Percentiles rank a stretch among this genome's conserved stretches.
Conservation (phyloP, 78 protist genomes). For the Dictyostelium discoideum region dicty_2.7 NC_007089.4:5149501-5150000, state of each 20-base stretch:
- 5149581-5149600: background rate
- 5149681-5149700: background rate
- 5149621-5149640: background rate
- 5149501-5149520: slow-evolving; percentile 46
- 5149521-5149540: slow-evolving; percentile 57
- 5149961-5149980: background rate
- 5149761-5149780: background rate
- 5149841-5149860: background rate
- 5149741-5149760: background rate
- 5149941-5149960: slow-evolving; percentile 66
- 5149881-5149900: slow-evolving; percentile 68
- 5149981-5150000: slow-evolving; percentile 28
- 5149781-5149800: background rate
- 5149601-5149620: background rate
- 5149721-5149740: background rate
- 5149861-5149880: background rate
- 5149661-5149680: background rate
- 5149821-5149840: background rate
- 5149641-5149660: background rate
- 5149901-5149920: slow-evolving; percentile 48
- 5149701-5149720: background rate
- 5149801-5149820: background rate
- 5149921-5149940: slow-evolving; percentile 30
- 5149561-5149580: background rate
- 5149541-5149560: slow-evolving; percentile 43